phyloP scores from a whole-genome alignment of 345 rosid species.

The Eucalyptus melliodora region DNA sequence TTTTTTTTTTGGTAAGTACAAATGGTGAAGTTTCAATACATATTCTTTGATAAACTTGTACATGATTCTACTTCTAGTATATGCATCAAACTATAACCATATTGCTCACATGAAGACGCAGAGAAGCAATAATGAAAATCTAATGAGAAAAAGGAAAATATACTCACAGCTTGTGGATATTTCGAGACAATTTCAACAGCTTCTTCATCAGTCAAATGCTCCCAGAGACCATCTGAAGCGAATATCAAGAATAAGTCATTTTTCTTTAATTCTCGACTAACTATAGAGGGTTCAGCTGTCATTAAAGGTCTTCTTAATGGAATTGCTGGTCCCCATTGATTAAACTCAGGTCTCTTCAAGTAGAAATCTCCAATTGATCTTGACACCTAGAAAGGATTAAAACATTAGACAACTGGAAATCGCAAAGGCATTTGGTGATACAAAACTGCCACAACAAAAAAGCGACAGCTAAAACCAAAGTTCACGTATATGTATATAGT shows the following conservation, averaged over 20 bases:
- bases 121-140: background rate
- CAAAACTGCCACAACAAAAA: background rate
- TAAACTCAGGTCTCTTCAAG: slow-evolving; percentile 2
- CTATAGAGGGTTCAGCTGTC: slow-evolving; percentile 1
- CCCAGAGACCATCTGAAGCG: slow-evolving; percentile 8
- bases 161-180: background rate
- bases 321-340: background rate
- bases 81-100: background rate
- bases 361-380: slow-evolving; percentile 6
- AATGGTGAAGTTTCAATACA: too few relatives aligned
- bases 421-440: background rate
- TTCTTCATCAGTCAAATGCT: slow-evolving; percentile 1
- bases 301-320: background rate
- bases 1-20: too few relatives aligned
- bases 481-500: background rate
- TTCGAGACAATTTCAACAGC: background rate
- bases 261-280: background rate
- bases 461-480: background rate
- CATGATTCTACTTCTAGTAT: background rate
- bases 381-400: background rate
- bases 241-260: slow-evolving; percentile 1
- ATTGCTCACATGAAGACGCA: background rate
- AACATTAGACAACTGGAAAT: background rate
- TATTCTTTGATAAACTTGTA: background rate
- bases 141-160: too few relatives aligned